Evolutionary conservation across 192 early-diverging fungal genomes (phyloP).

Genomic region (Umbelopsis vinacea): DNA sequence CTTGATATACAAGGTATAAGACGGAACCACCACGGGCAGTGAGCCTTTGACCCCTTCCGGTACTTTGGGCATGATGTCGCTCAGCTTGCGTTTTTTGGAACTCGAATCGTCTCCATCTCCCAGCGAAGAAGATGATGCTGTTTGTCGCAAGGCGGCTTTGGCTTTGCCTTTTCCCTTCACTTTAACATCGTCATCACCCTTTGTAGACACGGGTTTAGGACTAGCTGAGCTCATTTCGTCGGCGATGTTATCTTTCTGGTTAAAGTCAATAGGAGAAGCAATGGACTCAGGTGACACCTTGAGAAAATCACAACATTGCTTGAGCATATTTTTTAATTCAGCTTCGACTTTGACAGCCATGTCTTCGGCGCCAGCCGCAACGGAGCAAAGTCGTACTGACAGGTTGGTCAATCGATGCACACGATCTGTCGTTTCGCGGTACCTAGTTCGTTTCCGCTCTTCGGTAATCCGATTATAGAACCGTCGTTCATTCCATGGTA

Average conservation of each 20-base stretch:
- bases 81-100: slow-evolving; percentile 10
- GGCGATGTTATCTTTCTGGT: not conserved
- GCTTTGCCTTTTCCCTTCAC: not conserved
- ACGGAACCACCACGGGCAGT: slow-evolving; percentile 7
- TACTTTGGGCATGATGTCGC: slow-evolving; percentile 1
- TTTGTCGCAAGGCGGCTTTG: not conserved
- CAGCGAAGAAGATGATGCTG: not conserved
- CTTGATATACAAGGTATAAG: slow-evolving; percentile 22
- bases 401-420: slow-evolving; percentile 45
- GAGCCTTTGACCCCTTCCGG: slow-evolving; percentile 6
- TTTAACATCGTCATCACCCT: not conserved
- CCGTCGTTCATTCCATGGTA: slow-evolving; percentile 57
- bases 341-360: slow-evolving; percentile 17
- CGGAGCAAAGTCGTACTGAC: slow-evolving; percentile 40
- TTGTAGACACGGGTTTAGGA: not conserved
- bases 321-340: slow-evolving; percentile 7
- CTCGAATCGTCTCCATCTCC: not conserved
- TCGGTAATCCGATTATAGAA: slow-evolving; percentile 59
- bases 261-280: not conserved
- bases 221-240: slow-evolving; percentile 15
- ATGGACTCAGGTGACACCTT: slow-evolving; percentile 11
- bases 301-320: slow-evolving; percentile 19
- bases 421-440: slow-evolving; percentile 47
- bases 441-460: slow-evolving; percentile 48
- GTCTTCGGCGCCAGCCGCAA: slow-evolving; percentile 23